Base-by-base conservation (phyloP, 805 yeast genomes). In the Maudiozyma saulgeensis region DNA sequence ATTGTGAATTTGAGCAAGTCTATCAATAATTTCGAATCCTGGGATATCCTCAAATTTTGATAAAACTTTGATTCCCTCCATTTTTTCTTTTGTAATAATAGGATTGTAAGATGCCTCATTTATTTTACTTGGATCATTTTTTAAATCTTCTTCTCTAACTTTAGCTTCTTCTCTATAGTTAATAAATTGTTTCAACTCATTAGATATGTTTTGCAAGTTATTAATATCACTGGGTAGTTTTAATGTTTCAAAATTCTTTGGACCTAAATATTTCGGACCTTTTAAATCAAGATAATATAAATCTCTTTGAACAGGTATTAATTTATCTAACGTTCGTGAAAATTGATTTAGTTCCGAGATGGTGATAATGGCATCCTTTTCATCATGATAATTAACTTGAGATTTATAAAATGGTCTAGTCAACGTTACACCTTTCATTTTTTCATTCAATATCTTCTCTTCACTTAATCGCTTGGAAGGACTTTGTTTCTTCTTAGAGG, bases 191-290 rank as follows among this genome's bases (percentile, higher is more conserved):
- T 49, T 44, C n/a, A 48, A 28, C 28, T 48, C 52, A 13, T 23
- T n/a, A 2, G 49, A 46, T 11, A 57, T 56, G 5, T 26, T 43
- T 13, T 44, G 37, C 28, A 57, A 44, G 19, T 49, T 50, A 2
- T 9, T 15, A 7, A 55, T 45, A 46, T 57, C 62, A 44, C 48
- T 48, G 4, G 66, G 64, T 25, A 57, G 34, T 41, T 58, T 53
- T 23, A 60, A 37, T 38, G 55, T 44, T 46, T 58, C 59, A 41
- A 53, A 49, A 38, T 53, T 45, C 26, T 52, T 51, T 16, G 56
- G 49, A 2, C 59, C 61, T 16, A 55, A 47, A 39, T 51, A 52
- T 28, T 53, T 49, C n/a, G 63, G 61, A 23, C 44, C 39, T 6
- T 39, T 50, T 26, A 61, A 48, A 25, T 52, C 50, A 13, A 53